Conservation (phyloP, 768 basidiomycete genomes). For the Rhodotorula paludigena region DNA sequence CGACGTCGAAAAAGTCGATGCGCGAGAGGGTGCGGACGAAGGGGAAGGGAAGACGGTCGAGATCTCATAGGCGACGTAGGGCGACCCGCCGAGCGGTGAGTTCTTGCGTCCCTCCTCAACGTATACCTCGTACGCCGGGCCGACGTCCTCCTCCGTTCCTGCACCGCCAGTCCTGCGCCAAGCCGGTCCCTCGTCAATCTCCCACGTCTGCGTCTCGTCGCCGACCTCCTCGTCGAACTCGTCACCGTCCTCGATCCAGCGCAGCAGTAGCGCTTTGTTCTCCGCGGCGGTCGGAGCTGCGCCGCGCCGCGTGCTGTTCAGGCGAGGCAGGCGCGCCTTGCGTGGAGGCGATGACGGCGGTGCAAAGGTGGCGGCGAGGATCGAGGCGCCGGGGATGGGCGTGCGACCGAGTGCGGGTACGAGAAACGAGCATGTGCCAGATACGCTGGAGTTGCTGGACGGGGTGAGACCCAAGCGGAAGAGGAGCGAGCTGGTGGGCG, state of each 20-base stretch:
- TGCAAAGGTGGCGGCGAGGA: slow-evolving; percentile 20
- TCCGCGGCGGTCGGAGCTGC: background rate
- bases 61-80: slow-evolving; percentile 69
- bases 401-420: background rate
- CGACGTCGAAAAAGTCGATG: too few relatives aligned
- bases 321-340: background rate
- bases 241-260: slow-evolving; percentile 34
- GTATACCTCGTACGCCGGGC: slow-evolving; percentile 63
- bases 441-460: background rate
- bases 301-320: background rate
- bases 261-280: background rate
- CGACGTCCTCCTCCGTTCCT: too few relatives aligned
- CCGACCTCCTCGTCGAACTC: slow-evolving; percentile 12
- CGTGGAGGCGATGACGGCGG: background rate
- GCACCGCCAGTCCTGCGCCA: background rate
- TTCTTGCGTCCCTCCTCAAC: slow-evolving; percentile 78
- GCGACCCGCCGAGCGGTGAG: slow-evolving; percentile 57
- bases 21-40: background rate
- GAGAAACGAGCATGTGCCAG: background rate
- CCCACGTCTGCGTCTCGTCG: slow-evolving; percentile 17
- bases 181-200: slow-evolving; percentile 31
- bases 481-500: slow-evolving; percentile 6
- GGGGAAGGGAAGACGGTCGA: slow-evolving; percentile 63
- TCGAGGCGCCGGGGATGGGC: slow-evolving; percentile 14
- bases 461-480: slow-evolving; percentile 17